Base-by-base conservation (phyloP, 2,329 filamentous ascomycete genomes). In the Xylaria sp. region DNA sequence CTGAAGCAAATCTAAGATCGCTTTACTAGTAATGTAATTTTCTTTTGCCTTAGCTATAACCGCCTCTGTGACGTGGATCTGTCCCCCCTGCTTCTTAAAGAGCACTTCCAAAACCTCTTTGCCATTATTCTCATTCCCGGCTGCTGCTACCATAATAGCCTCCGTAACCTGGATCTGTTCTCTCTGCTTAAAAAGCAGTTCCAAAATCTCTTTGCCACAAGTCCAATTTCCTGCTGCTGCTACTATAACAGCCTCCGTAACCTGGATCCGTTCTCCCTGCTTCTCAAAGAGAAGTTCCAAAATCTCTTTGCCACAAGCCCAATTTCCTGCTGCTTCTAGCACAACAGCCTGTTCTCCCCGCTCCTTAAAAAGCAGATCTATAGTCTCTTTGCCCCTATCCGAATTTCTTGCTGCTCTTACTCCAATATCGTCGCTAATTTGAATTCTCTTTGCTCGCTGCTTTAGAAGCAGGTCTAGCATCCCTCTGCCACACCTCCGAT, bases 211-310 rank as follows among this genome's bases (percentile, higher is more conserved):
- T 2, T 37, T 13, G 16, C 48, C 48, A 32, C 10, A 9, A 0
- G 16, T 1, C 5, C 18, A 1, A 25, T 40, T 51, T 9, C 13
- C 5, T 40, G 29, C 21, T 5, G 47, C 29, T 27, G 59, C 59
- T 18, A 53, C 6, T 3, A 61, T 29, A 32, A 53, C 21, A 42
- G 47, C 47, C 16, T 60, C 58, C 6, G 47, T 61, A 29, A 61
- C 10, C 23, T 27, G 21, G 1, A 53, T 6, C 23, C 18, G 13
- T 4, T 40, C 37, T 59, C 5, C 21, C 12, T 1, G 12, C n/a
- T 37, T 40, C 16, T 57, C 35, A 9, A 53, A 18, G 29, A 61
- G 13, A 1, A n/a, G 6, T 6, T 35, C 21, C 8, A 61, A 5
- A 21, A 51, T 42, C 32, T 27, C 2, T 2, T 29, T 12, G 9